phyloP scores from a whole-genome alignment of 352 stramenopile species.

The Phytophthora rubi region DNA sequence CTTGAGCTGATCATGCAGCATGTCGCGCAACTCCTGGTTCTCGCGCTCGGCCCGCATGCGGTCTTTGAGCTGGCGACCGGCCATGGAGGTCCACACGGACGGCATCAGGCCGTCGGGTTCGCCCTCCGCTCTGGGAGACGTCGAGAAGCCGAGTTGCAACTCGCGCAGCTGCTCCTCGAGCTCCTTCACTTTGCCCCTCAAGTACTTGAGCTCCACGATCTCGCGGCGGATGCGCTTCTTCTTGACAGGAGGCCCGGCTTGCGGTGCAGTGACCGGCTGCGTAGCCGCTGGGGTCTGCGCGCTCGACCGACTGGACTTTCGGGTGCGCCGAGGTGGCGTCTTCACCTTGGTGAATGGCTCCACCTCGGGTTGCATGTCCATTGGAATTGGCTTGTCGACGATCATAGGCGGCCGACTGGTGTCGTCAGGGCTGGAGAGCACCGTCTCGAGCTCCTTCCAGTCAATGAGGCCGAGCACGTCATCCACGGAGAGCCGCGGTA shows the following conservation, averaged over 20 bases:
- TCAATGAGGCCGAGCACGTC: constrained; percentile 40
- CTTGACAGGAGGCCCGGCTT: constrained; percentile 21
- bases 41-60: constrained; percentile 37
- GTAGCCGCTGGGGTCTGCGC: constrained; percentile 11
- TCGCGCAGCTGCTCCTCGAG: constrained; percentile 37
- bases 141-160: constrained; percentile 24
- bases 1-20: constrained; percentile 40
- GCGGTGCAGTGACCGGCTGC: background rate
- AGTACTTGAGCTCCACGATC: constrained; percentile 42
- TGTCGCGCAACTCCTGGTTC: constrained; percentile 33
- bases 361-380: constrained; percentile 12
- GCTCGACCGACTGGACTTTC: constrained; percentile 16
- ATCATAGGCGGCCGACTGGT: constrained; percentile 15
- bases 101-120: constrained; percentile 20
- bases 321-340: constrained; percentile 1
- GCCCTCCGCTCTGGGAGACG: background rate
- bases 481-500: constrained; percentile 36
- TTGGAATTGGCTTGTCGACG: constrained; percentile 6
- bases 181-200: constrained; percentile 41
- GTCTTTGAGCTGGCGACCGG: constrained; percentile 33
- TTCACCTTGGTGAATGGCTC: constrained; percentile 9
- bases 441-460: constrained; percentile 41
- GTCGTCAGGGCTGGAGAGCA: constrained; percentile 31
- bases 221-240: constrained; percentile 41
- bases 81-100: constrained; percentile 37